Conservation (phyloP, 2,329 filamentous ascomycete species). For the Penicillium freii region DNA sequence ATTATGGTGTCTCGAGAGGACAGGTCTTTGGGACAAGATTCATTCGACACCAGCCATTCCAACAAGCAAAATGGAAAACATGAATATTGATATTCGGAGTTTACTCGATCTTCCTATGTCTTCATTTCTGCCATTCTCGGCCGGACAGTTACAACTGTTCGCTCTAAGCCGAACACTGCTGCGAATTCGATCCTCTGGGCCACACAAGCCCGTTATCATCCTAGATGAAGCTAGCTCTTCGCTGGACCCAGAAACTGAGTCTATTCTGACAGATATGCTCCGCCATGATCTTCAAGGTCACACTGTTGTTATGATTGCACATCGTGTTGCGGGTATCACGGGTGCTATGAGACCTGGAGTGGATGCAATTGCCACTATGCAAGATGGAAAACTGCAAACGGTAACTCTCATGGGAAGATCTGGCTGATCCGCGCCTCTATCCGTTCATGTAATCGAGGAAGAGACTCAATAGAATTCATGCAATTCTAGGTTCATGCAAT, state of each 20-base stretch:
- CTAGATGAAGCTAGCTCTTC: constrained; percentile 11
- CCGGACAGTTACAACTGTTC: constrained; percentile 6
- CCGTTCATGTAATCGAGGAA: not conserved
- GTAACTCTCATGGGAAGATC: not conserved
- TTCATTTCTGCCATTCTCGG: constrained; percentile 5
- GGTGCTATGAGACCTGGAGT: constrained; percentile 2
- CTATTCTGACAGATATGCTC: constrained; percentile 2
- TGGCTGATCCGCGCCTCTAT: not conserved
- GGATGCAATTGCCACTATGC: constrained; percentile 1
- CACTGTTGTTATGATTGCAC: not conserved
- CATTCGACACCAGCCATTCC: not conserved
- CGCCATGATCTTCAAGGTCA: not conserved
- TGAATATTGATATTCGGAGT: not conserved
- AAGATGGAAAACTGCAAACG: not conserved
- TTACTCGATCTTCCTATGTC: constrained; percentile 4
- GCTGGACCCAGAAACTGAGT: constrained; percentile 4
- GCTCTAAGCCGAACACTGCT: constrained; percentile 5
- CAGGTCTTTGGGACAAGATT: constrained; percentile 4
- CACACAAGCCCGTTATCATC: constrained; percentile 5
- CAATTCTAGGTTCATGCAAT: too few species aligned
- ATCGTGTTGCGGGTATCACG: constrained; percentile 4
- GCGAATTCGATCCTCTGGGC: not conserved
- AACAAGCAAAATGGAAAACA: not conserved
- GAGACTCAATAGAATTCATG: not conserved
- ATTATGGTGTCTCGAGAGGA: not conserved